Evolutionary conservation across 345 rosid genomes (phyloP), one percentile per base, ranked within the genome.

Genomic region (Lenwebbia sp.): DNA sequence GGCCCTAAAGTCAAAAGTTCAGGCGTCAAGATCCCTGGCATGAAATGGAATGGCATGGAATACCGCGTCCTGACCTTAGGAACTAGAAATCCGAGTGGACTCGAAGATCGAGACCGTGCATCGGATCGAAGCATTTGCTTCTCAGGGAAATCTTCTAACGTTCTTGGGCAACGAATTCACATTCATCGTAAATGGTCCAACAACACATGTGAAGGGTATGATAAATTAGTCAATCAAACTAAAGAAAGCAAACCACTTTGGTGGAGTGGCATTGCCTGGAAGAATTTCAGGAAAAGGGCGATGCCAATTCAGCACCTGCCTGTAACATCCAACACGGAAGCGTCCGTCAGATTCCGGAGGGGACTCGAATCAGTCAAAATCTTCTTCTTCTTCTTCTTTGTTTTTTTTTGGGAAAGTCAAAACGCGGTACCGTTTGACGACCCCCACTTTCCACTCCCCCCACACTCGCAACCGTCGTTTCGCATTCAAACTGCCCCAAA

Each of bases 11-110:
- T 37, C 11, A 8, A 17, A 70, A 13, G 22, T 70, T 8, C 3
- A 2, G 0, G 78, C 0, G 0, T 33, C 0, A 0, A 1, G 10
- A 65, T 65, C 12, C 41, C 4, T 7, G 23, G 1, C 4, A 0
- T 7, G 56, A 3, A 19, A 19, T 54, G 56, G 10, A 54, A 19
- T 6, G 13, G 51, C 10, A 49, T 7, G 57, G 26, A 54, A 21
- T 54, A 11, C 57, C 26, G 22, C 11, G 26, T 8, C 11, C 23
- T 7, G 57, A 54, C 5, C 57, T 21, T 9, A 54, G 13, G 47
- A 37, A 37, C 47, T 70, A 0, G 26, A 70, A 37, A 70, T 70
- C 23, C 4, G 26, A 70, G 13, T 0, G 12, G 1, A 70, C 47
- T 37, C 7, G 2, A 37, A 70, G 4, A 19, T 37, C 5, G 26